Conservation (phyloP, 2,329 filamentous ascomycete genomes). For the Knoxdaviesia capensis region DNA sequence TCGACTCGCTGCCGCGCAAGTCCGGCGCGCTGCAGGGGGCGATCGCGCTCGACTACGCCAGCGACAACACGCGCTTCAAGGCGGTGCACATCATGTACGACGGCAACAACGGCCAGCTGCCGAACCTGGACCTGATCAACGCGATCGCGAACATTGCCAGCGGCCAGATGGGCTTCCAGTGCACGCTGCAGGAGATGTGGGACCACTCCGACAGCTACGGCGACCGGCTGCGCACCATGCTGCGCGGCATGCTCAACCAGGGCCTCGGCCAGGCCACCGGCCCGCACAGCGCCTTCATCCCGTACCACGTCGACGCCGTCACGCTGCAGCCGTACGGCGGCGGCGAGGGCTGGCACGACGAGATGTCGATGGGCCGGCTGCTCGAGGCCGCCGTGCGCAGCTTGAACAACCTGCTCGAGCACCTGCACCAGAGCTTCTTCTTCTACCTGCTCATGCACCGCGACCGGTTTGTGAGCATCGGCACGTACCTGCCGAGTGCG, state of each 20-base stretch:
- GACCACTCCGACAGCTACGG: conserved; percentile 62
- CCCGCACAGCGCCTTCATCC: conserved; percentile 87
- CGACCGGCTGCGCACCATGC: conserved; percentile 70
- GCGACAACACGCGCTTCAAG: conserved; percentile 57
- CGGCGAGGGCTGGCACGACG: conserved; percentile 74
- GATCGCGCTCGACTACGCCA: conserved; percentile 81
- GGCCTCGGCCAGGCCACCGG: conserved; percentile 76
- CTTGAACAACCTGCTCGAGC: conserved; percentile 89
- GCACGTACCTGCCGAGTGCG: conserved; percentile 90
- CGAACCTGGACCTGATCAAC: conserved; percentile 91
- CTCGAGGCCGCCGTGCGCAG: conserved; percentile 83
- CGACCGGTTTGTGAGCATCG: conserved; percentile 91
- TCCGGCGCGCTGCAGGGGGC: conserved; percentile 85
- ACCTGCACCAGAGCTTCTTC: conserved; percentile 97
- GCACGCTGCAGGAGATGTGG: conserved; percentile 72
- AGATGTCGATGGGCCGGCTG: conserved; percentile 82
- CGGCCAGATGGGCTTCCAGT: conserved; percentile 79
- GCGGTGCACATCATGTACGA: conserved; percentile 86
- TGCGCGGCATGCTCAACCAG: conserved; percentile 83
- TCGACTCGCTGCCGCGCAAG: conserved; percentile 68
- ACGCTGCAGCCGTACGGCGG: conserved; percentile 82
- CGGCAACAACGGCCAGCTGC: conserved; percentile 84
- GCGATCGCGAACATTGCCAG: conserved; percentile 73
- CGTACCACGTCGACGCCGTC: conserved; percentile 92
- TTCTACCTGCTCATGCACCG: conserved; percentile 90